Base-by-base conservation (phyloP, 805 yeast species). In the Wickerhamomyces hampshirensis region DNA sequence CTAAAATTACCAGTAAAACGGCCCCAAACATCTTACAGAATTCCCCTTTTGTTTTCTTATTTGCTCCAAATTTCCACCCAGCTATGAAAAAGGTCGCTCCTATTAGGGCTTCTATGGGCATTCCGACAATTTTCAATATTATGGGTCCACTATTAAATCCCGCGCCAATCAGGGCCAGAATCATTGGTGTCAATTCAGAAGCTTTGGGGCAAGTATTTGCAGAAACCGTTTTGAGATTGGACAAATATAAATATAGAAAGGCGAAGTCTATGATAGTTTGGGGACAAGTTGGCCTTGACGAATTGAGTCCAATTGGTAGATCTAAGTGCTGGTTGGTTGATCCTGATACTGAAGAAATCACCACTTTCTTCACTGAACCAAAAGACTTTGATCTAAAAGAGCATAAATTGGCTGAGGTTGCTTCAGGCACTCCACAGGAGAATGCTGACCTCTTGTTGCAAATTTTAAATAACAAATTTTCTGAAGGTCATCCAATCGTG, bases 141-240 rank as follows among this genome's bases (percentile, higher is more conserved):
- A 63, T 93, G 40, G 99, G 99, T 0, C 99, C 99, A 1, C 63
- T 93, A 42, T 66, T 93, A 44, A 94, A 93, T 65, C 99, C 99
- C 4, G 85, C 86, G 7, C 88, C 88, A 2, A 64, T 77, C 16
- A 71, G 73, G 43, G 84, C 93, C 5, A 71, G 98, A 45, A 79
- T 93, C 12, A 68, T 93, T 30, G 99, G 99, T 30, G 98, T 93
- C 2, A 87, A 84, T 60, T 69, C 87, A 14, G 84, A 84, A 47
- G 64, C 64, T 6, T 61, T 93, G 44, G 99, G 98, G 5, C 76
- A 71, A 42, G 80, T 84, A 9, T 93, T 84, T 52, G 96, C 97
- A 5, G 73, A 78, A 48, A 87, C 96, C 1, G 85, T 88, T 1
- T 66, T 77, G 7, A 62, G 69, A 37, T 65, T 93, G 40, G 84